Conservation (phyloP, 1,139 yeast species). For the Arxiozyma heterogenica region DNA sequence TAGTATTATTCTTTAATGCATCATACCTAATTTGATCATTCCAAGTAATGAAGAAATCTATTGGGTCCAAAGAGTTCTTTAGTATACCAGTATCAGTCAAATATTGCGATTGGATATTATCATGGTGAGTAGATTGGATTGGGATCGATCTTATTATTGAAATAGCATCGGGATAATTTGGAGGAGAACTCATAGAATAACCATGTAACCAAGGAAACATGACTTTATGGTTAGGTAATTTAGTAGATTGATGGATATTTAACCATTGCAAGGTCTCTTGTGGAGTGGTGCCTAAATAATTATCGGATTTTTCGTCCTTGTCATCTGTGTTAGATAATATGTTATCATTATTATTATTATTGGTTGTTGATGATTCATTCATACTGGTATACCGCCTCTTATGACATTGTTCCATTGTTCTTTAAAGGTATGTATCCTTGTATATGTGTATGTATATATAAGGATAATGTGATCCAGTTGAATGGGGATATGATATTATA, state of each 20-base stretch:
- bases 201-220: conserved; percentile 95
- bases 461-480: not conserved
- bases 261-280: conserved; percentile 2
- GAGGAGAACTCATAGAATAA: conserved; percentile 26
- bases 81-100: conserved; percentile 41
- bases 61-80: conserved; percentile 53
- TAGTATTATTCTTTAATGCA: conserved; percentile 1
- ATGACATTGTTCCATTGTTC: not conserved
- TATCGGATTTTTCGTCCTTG: not conserved
- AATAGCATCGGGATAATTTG: conserved; percentile 30
- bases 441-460: not conserved
- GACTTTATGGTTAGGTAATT: conserved; percentile 55
- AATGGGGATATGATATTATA: not conserved
- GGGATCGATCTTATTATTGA: conserved; percentile 43
- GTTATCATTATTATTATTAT: not conserved
- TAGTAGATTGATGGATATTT: conserved; percentile 17
- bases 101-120: conserved; percentile 21
- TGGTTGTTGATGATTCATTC: not conserved
- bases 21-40: conserved; percentile 11
- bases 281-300: not conserved
- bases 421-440: not conserved
- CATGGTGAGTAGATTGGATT: not conserved
- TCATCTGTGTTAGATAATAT: not conserved
- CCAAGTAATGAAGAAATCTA: conserved; percentile 47
- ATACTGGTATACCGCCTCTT: not conserved